These are phyloP conservation scores for Colletotrichum incanum DNA, from an alignment of 2,329 filamentous ascomycete genomes.

Conservation along the genomic window DNA sequence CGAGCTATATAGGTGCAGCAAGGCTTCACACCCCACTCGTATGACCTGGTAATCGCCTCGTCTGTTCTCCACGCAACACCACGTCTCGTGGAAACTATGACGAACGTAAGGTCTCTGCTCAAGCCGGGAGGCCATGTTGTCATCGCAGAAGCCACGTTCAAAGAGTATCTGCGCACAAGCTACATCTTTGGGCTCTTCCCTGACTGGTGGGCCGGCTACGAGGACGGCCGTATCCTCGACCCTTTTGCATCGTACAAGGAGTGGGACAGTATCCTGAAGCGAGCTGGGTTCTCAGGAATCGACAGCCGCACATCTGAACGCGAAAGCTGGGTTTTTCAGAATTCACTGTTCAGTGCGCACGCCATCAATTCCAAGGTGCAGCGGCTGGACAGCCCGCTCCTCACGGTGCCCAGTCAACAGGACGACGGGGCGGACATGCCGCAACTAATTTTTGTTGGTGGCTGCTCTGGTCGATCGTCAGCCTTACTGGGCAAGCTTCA, in stretches of 20 bases:
- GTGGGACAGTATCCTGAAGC: slow-evolving; percentile 50
- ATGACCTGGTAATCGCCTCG: slow-evolving; percentile 51
- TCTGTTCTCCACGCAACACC: slow-evolving; percentile 51
- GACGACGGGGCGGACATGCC: neutral
- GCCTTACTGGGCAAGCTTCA: neutral
- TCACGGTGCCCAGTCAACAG: neutral
- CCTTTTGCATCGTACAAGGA: slow-evolving; percentile 43
- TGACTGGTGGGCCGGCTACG: slow-evolving; percentile 50
- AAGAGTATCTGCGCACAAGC: slow-evolving; percentile 42
- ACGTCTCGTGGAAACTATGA: slow-evolving; percentile 45
- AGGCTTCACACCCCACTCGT: slow-evolving; percentile 48
- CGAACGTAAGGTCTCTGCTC: slow-evolving; percentile 48
- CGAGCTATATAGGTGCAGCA: slow-evolving; percentile 41
- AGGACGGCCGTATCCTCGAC: slow-evolving; percentile 45
- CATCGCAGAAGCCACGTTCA: slow-evolving; percentile 14
- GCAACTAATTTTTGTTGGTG: slow-evolving; percentile 11
- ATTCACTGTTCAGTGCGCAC: slow-evolving; percentile 21
- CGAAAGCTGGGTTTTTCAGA: slow-evolving; percentile 23
- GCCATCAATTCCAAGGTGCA: neutral
- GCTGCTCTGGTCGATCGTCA: slow-evolving; percentile 1
- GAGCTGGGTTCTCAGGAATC: slow-evolving; percentile 46
- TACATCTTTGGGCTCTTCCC: slow-evolving; percentile 47
- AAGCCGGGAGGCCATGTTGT: slow-evolving; percentile 51
- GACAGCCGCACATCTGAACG: slow-evolving; percentile 11
- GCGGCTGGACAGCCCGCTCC: slow-evolving; percentile 3